Base-by-base conservation (phyloP, 805 yeast genomes). In the Saccharomycopsis fodiens region DNA sequence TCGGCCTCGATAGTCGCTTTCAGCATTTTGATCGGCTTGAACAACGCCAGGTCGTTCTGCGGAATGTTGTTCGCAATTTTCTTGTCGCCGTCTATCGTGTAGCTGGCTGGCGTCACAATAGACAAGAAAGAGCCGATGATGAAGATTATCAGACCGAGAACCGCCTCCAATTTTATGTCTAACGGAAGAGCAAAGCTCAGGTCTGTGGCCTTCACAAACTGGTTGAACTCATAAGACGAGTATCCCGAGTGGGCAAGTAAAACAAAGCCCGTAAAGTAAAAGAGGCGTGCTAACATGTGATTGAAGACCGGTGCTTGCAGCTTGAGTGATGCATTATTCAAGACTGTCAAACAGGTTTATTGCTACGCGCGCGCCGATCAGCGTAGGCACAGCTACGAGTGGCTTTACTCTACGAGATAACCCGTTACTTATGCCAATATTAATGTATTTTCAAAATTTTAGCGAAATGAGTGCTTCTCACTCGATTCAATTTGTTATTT, bases 181-280 rank as follows among this genome's bases (percentile, higher is more conserved):
- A 57, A 41, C 1, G 78, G 78, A 36, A 73, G 53, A 10, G 54
- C 45, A 8, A 49, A 39, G 32, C 48, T 35, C 17, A 49, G 27
- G 4, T 47, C 19, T 15, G 51, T 39, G 10, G 49, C 21, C 51
- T 67, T 59, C 20, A 57, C 45, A 30, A 68, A 58, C 54, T 69
- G 71, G 54, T 70, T 70, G 59, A 67, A 68, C 54, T 76, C 79
- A 51, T 69, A 72, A 2, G 80, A 68, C 4, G 81, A 76, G 52
- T 73, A 75, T 1, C 72, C 77, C 1, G 79, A 69, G 55, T 77
- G 80, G 1, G 66, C 41, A 31, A 76, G 61, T 3, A 50, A 38
- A 3, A 54, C 12, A 0, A 47, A 21, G 3, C 52, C 53, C 19
- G 47, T 16, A 13, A 47, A 30, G 17, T 50, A 50, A 4, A 39